Evolutionary conservation across 2,329 filamentous ascomycete genomes (phyloP), one percentile per base, ranked within the genome.

Genomic region (Phialocephala subalpina): DNA sequence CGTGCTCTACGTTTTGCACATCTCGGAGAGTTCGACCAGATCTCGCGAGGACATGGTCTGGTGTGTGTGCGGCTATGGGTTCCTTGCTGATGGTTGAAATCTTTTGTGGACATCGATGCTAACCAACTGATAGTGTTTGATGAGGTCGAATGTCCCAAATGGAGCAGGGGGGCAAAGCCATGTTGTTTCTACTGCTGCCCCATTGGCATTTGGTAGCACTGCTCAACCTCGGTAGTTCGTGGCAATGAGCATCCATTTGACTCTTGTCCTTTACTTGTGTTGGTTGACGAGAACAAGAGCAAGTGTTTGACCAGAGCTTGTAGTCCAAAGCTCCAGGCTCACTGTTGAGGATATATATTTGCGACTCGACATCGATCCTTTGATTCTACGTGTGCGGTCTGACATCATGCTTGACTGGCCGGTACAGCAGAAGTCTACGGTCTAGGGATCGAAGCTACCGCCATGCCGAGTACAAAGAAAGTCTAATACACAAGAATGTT

Each of bases 1-100:
- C 90, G 96, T 75, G 95, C 97, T 42, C 96, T 97, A 65, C 97
- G 96, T 69, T 99, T 99, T 77, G 96, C 96, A 70, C 97, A 99
- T 82, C 82, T 99, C 80, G 88, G 88, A 76, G 95, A 93, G 72
- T 97, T 99, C 79, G 96, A 99, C 79, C 95, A 98, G 77, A 86
- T 99, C 63, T 90, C 90, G 70, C 91, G 92, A 82, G 96, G 96
- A 36, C 97, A 99, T 82, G 82, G 99, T 80, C 83, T 99, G 92
- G 94, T 87, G 81, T 96, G 78, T 93, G 93, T 88, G 84, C 85
- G 87, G 63, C 58, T 60, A 59, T n/a, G n/a, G n/a, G 8, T 58
- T 42, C 25, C 40, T 18, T 45, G 33, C 49, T 35, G 45, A 56
- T 67, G 64, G 52, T 62, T 66, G 42, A 55, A 61, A 64, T 35